Percentiles rank a stretch among this genome's conserved stretches.
Conservation (phyloP, 148 eudicot species). For the Rhododendron simsii region DNA sequence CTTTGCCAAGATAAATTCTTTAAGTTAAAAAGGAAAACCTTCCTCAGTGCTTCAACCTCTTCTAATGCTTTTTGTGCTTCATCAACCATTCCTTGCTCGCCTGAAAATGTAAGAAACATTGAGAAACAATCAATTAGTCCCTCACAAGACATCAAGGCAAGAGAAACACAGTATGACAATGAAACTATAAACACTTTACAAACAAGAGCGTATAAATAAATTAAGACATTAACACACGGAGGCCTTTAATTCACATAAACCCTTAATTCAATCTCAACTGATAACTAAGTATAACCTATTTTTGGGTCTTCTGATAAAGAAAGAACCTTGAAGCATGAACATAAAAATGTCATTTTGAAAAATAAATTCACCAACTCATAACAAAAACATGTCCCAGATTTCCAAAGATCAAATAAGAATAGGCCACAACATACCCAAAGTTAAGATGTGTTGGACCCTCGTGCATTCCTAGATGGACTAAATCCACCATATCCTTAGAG, state of each 20-base stretch:
- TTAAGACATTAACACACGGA: neutral
- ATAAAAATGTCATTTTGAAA: too few species aligned
- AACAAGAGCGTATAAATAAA: neutral
- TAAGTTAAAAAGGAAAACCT: slow-evolving; percentile 33
- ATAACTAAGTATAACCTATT: neutral
- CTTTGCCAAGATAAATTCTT: neutral
- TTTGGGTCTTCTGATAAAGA: neutral
- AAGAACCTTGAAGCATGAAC: neutral
- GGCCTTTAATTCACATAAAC: too few species aligned
- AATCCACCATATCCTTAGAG: too few species aligned
- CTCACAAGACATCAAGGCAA: neutral
- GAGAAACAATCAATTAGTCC: neutral
- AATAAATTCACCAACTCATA: neutral
- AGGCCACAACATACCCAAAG: too few species aligned
- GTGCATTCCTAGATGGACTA: too few species aligned
- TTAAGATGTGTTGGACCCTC: too few species aligned
- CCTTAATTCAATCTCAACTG: too few species aligned
- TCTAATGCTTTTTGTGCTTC: slow-evolving; percentile 94
- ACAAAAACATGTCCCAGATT: neutral
- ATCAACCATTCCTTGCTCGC: slow-evolving; percentile 95
- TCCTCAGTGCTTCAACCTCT: slow-evolving; percentile 94
- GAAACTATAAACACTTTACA: neutral
- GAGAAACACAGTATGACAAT: neutral
- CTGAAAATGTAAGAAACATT: slow-evolving; percentile 28
- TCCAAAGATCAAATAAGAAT: neutral